These are phyloP conservation scores for Phaeosphaeriaceae sp. DNA, from an alignment of 2,329 filamentous ascomycete species.

Conservation along the genomic window DNA sequence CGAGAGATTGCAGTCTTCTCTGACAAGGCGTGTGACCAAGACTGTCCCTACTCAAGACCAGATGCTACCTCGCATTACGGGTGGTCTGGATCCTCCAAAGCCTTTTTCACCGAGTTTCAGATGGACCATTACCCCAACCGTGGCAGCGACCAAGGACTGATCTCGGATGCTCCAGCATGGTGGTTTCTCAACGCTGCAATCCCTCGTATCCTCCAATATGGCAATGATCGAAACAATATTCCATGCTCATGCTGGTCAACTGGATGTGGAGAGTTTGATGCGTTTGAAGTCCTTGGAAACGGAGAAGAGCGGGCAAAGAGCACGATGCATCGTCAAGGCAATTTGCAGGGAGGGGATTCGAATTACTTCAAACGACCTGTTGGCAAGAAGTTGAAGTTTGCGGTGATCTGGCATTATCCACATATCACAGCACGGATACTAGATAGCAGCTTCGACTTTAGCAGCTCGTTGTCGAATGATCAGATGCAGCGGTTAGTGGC, in stretches of 20 bases:
- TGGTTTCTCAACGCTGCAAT: slow-evolving; percentile 80
- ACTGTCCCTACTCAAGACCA: slow-evolving; percentile 58
- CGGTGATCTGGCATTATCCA: slow-evolving; percentile 48
- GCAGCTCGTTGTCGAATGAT: slow-evolving; percentile 38
- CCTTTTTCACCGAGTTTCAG: slow-evolving; percentile 75
- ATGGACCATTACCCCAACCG: slow-evolving; percentile 60
- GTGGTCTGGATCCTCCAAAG: slow-evolving; percentile 72
- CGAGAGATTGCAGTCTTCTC: slow-evolving; percentile 45
- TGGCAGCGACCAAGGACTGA: slow-evolving; percentile 44
- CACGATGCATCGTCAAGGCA: slow-evolving; percentile 66
- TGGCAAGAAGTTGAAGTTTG: slow-evolving; percentile 65
- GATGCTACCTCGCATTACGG: slow-evolving; percentile 63
- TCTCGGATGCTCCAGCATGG: slow-evolving; percentile 73
- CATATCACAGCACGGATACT: slow-evolving; percentile 46
- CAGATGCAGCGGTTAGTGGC: slow-evolving; percentile 44
- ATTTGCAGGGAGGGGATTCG: slow-evolving; percentile 68
- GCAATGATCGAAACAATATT: slow-evolving; percentile 49
- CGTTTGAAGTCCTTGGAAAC: slow-evolving; percentile 72
- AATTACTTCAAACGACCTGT: slow-evolving; percentile 75
- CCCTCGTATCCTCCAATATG: slow-evolving; percentile 73
- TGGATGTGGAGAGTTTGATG: slow-evolving; percentile 77
- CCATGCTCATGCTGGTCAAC: slow-evolving; percentile 74
- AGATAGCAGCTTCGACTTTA: slow-evolving; percentile 49
- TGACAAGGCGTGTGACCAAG: slow-evolving; percentile 52
- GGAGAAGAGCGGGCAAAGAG: slow-evolving; percentile 73